Conservation (phyloP, 2,329 filamentous ascomycete species). For the Fonsecaea multimorphosa region DNA sequence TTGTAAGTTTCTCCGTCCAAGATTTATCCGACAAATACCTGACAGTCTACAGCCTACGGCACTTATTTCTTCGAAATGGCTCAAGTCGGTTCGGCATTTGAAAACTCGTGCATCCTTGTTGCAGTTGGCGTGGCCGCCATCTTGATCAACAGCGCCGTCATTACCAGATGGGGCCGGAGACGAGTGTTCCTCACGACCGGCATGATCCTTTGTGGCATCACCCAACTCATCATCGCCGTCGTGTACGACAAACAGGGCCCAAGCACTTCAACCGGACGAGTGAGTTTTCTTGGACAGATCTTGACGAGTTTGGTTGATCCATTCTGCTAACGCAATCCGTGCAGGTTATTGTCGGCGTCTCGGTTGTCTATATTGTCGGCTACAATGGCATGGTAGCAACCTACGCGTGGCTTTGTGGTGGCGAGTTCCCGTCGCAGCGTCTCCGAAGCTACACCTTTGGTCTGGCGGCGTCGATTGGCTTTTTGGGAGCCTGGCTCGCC, state of each 20-base stretch:
- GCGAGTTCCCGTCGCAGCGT: constrained; percentile 63
- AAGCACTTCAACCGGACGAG: constrained; percentile 43
- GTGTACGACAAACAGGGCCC: constrained; percentile 56
- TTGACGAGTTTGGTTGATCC: background rate
- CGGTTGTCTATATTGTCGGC: constrained; percentile 60
- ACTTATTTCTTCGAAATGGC: constrained; percentile 69
- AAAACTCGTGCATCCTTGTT: constrained; percentile 62
- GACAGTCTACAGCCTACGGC: constrained; percentile 52
- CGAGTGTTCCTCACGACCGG: constrained; percentile 61
- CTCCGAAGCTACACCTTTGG: constrained; percentile 65
- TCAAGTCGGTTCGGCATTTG: constrained; percentile 61
- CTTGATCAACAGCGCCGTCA: constrained; percentile 59
- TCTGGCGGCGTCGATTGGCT: constrained; percentile 60
- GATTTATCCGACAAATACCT: background rate
- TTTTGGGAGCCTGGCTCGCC: constrained; percentile 63
- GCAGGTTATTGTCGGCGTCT: constrained; percentile 60
- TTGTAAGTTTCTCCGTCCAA: constrained; percentile 44
- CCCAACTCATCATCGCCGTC: constrained; percentile 61
- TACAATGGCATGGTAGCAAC: constrained; percentile 63
- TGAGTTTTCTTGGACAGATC: constrained; percentile 12
- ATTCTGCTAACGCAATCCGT: constrained; percentile 43
- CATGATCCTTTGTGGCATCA: constrained; percentile 58
- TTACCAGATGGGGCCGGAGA: constrained; percentile 61
- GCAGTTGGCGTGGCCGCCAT: constrained; percentile 63
- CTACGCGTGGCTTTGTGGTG: constrained; percentile 62